A percentile compares a stretch with the other conserved stretches of the same genome.
Evolutionary conservation across 2,329 filamentous ascomycete species (phyloP).

Genomic region (Cordyceps tenuipes): DNA sequence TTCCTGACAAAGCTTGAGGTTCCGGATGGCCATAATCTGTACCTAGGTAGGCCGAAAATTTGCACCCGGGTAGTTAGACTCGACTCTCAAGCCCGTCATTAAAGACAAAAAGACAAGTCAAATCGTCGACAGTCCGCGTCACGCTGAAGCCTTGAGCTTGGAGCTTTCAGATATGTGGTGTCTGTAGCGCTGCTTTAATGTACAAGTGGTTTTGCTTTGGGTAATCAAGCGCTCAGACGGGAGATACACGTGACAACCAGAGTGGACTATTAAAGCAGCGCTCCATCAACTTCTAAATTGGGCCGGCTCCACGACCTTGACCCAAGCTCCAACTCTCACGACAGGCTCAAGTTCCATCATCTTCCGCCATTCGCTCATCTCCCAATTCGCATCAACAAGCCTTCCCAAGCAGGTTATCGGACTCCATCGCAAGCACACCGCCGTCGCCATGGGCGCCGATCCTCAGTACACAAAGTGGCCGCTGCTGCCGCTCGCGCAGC

Average conservation of each 20-base stretch:
- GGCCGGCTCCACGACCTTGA: neutral
- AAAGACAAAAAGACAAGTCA: neutral
- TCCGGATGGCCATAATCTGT: neutral
- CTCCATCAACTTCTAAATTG: neutral
- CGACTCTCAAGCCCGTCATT: neutral
- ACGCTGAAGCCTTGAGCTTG: slow-evolving; percentile 12
- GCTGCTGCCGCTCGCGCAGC: slow-evolving; percentile 70
- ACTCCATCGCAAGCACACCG: slow-evolving; percentile 8
- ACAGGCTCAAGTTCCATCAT: slow-evolving; percentile 9
- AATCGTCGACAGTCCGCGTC: neutral
- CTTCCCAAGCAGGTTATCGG: neutral
- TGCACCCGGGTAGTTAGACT: neutral
- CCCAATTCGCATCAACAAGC: slow-evolving; percentile 7
- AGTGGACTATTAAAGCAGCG: neutral
- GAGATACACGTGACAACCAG: neutral
- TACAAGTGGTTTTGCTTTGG: neutral
- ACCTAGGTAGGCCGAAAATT: neutral
- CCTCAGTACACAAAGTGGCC: slow-evolving; percentile 82
- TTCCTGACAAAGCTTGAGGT: neutral
- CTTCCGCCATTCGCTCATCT: slow-evolving; percentile 9
- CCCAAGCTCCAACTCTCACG: neutral
- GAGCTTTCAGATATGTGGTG: neutral
- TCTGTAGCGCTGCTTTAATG: slow-evolving; percentile 5
- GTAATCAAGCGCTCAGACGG: neutral
- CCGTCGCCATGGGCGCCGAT: slow-evolving; percentile 63